Conservation (phyloP, 495 filamentous ascomycete genomes). For the Collariella sp. region DNA sequence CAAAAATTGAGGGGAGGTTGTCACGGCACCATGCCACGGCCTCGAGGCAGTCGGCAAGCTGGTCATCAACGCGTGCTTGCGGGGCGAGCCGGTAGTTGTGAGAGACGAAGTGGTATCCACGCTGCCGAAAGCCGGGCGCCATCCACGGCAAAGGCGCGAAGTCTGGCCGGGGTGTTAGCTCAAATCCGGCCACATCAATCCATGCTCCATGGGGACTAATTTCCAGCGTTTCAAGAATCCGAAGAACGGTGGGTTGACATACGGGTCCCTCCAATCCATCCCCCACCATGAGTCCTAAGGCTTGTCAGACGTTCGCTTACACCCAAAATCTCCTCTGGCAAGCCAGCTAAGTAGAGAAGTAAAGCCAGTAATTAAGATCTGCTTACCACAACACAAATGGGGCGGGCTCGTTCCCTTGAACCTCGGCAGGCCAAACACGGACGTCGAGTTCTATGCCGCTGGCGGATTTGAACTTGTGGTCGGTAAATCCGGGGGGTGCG, state of each 20-base stretch:
- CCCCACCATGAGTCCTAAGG: conserved; percentile 23
- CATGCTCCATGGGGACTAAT: no score
- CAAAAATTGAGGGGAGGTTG: conserved; percentile 17
- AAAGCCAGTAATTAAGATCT: background rate
- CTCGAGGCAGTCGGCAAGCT: conserved; percentile 22
- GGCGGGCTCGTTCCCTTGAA: conserved; percentile 6
- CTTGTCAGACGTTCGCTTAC: background rate
- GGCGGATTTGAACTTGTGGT: conserved; percentile 17
- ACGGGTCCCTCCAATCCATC: conserved; percentile 21
- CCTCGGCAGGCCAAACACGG: conserved; percentile 20
- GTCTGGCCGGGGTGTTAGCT: conserved; percentile 3
- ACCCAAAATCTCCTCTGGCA: background rate
- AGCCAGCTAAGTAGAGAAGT: no score
- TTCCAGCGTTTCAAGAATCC: no score
- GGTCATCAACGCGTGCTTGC: conserved; percentile 19
- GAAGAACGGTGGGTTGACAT: background rate
- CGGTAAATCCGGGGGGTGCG: conserved; percentile 17
- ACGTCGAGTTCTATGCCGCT: conserved; percentile 14
- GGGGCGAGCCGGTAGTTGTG: conserved; percentile 28
- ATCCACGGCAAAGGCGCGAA: conserved; percentile 20
- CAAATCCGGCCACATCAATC: no score
- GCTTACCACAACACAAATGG: conserved; percentile 19
- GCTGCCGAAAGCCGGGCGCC: conserved; percentile 15
- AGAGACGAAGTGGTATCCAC: conserved; percentile 24
- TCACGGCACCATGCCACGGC: conserved; percentile 18